Evolutionary conservation across 2,329 filamentous ascomycete genomes (phyloP).

Genomic region (Rhynchosporium secalis): DNA sequence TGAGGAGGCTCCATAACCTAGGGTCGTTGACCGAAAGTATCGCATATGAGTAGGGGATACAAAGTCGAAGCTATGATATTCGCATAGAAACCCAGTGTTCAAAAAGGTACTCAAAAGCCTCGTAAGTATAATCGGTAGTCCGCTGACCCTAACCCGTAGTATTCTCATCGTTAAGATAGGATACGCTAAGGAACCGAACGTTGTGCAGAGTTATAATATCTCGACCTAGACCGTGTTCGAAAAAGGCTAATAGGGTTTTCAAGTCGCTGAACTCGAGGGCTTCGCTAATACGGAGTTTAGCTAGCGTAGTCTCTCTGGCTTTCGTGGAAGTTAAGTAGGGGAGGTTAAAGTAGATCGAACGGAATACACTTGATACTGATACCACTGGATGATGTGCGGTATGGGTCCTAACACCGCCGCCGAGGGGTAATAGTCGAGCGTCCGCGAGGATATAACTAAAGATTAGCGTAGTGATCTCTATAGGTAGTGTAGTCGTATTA

Average conservation of each 20-base stretch:
- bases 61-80: constrained; percentile 26
- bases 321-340: constrained; percentile 16
- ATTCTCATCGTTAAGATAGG: constrained; percentile 2
- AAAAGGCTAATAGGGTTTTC: too few relatives aligned
- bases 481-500: constrained; percentile 19
- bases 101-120: constrained; percentile 23
- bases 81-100: constrained; percentile 20
- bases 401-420: constrained; percentile 16
- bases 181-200: too few relatives aligned
- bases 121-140: background rate
- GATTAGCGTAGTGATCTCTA: constrained; percentile 23
- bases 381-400: background rate
- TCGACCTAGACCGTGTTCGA: too few relatives aligned
- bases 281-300: constrained; percentile 23
- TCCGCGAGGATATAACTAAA: constrained; percentile 5
- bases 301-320: constrained; percentile 10
- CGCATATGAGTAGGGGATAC: constrained; percentile 22
- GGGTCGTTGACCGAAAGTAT: background rate
- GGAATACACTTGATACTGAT: background rate
- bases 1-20: constrained; percentile 27
- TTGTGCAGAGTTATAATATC: too few relatives aligned
- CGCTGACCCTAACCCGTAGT: constrained; percentile 15
- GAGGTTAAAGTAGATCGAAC: constrained; percentile 17
- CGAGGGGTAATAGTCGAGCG: constrained; percentile 17
- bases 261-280: background rate